These are phyloP conservation scores for Scedosporium boydii DNA, from an alignment of 2,329 filamentous ascomycete species.

Conservation along the genomic window DNA sequence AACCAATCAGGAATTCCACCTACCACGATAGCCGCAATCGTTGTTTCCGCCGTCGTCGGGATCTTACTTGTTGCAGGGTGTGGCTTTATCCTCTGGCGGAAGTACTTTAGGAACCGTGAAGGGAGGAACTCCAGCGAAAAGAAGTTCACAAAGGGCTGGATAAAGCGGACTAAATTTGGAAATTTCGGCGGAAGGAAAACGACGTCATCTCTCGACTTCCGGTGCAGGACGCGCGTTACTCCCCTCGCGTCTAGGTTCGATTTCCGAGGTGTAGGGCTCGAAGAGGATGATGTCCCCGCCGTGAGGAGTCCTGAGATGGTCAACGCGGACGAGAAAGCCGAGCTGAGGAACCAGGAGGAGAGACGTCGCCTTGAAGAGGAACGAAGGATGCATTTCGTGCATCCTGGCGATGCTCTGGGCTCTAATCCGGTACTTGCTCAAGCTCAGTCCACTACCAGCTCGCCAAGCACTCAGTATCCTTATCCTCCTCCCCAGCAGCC, in stretches of 20 bases:
- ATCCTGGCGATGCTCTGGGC: constrained; percentile 8
- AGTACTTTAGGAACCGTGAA: constrained; percentile 31
- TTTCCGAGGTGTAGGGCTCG: constrained; percentile 17
- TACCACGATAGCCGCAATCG: constrained; percentile 7
- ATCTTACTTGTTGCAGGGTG: constrained; percentile 28
- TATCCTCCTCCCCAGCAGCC: not conserved
- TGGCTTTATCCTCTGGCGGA: constrained; percentile 23
- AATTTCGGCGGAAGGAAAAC: constrained; percentile 11
- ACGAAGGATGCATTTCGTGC: not conserved
- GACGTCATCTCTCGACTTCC: constrained; percentile 40
- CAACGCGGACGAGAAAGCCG: constrained; percentile 9
- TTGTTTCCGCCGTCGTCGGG: constrained; percentile 29
- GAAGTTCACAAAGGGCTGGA: not conserved
- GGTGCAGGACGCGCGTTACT: constrained; percentile 36
- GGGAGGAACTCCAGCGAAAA: constrained; percentile 22
- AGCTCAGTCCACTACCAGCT: not conserved
- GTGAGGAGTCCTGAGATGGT: not conserved
- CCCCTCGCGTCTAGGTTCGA: constrained; percentile 26
- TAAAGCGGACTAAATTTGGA: not conserved
- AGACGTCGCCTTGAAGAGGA: not conserved
- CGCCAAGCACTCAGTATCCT: not conserved
- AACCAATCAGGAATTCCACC: not conserved
- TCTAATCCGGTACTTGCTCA: constrained; percentile 9
- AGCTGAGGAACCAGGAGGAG: not conserved
- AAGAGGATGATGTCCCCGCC: constrained; percentile 16